Conservation (phyloP, 345 rosid species). For the Moricandia moricandioides region DNA sequence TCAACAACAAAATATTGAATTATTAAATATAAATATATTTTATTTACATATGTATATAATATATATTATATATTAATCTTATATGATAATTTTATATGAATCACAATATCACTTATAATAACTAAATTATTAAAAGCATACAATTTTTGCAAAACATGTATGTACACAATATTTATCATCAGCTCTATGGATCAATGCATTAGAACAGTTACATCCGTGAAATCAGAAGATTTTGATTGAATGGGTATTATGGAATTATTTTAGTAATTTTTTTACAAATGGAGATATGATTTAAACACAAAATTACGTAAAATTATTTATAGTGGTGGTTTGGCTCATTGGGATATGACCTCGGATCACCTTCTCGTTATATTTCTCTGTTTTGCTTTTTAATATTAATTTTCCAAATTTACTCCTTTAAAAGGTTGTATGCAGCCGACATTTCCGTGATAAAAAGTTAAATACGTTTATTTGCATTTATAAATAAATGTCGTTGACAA, state of each 20-base stretch:
- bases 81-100: too few relatives aligned
- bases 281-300: slow-evolving; percentile 7
- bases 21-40: too few relatives aligned
- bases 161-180: too few relatives aligned
- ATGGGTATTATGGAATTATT: not conserved
- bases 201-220: not conserved
- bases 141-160: too few relatives aligned
- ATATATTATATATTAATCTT: too few relatives aligned
- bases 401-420: slow-evolving; percentile 23
- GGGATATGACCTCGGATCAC: slow-evolving; percentile 34
- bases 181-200: too few relatives aligned
- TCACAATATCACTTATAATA: too few relatives aligned
- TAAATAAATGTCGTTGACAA: slow-evolving; percentile 13
- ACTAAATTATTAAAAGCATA: too few relatives aligned
- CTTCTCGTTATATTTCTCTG: slow-evolving; percentile 33
- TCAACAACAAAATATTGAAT: too few relatives aligned
- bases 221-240: not conserved
- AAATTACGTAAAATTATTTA: slow-evolving; percentile 31
- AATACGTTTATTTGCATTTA: not conserved
- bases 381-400: not conserved
- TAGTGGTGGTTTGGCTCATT: slow-evolving; percentile 35
- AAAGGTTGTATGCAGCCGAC: slow-evolving; percentile 26
- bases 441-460: slow-evolving; percentile 28
- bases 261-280: not conserved
- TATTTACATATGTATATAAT: too few relatives aligned